Evolutionary conservation across 169 alveolate genomes (phyloP).

Genomic region (Cryptosporidium xiaoi): DNA sequence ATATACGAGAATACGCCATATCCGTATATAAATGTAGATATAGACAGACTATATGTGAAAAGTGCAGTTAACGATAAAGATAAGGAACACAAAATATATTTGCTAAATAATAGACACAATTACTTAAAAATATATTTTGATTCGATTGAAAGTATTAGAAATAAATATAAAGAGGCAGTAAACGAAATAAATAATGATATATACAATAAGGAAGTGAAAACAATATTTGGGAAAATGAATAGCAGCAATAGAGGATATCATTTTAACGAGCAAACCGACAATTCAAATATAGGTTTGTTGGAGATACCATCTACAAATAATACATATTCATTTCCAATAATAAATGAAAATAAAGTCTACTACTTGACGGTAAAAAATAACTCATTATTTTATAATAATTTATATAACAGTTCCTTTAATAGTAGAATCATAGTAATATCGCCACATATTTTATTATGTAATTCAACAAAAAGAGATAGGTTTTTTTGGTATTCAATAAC

Average conservation of each 20-base stretch:
- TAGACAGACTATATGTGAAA: background rate
- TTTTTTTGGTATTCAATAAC: constrained; percentile 34
- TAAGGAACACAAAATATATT: constrained; percentile 6
- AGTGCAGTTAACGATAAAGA: background rate
- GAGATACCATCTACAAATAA: constrained; percentile 32
- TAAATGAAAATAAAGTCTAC: constrained; percentile 25
- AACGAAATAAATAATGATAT: constrained; percentile 9
- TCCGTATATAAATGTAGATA: constrained; percentile 48
- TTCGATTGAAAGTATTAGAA: background rate
- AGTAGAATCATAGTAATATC: constrained; percentile 33
- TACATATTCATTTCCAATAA: constrained; percentile 63
- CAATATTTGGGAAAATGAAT: constrained; percentile 26
- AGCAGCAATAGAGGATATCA: constrained; percentile 1
- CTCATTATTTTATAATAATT: constrained; percentile 27
- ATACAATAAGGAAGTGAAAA: constrained; percentile 16
- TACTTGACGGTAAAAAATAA: constrained; percentile 44
- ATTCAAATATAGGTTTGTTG: constrained; percentile 40
- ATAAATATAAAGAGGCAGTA: background rate
- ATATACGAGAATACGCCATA: constrained; percentile 47
- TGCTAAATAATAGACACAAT: constrained; percentile 46
- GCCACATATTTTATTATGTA: constrained; percentile 30
- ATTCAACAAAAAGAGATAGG: constrained; percentile 6
- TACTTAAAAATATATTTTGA: constrained; percentile 51
- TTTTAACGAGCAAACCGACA: background rate
- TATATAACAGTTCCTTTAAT: background rate